phyloP scores from a whole-genome alignment of 441 rosid genomes.

The Gossypium davidsonii region DNA sequence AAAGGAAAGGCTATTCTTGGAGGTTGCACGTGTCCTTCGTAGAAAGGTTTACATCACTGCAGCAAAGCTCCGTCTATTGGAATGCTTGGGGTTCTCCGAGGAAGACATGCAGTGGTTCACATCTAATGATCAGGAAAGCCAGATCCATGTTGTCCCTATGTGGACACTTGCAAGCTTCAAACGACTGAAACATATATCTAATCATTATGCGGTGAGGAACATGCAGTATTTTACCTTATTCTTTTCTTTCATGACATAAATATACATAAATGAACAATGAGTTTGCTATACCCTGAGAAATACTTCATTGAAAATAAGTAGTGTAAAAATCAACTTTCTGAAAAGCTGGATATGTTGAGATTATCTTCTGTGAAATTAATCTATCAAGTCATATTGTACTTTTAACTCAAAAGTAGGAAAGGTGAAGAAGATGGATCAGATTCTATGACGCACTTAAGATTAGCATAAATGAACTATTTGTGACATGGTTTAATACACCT shows the following conservation, averaged over 20 bases:
- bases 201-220: conserved; percentile 62
- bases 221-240: background rate
- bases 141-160: conserved; percentile 88
- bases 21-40: conserved; percentile 72
- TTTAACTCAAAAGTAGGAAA: background rate
- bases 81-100: conserved; percentile 68
- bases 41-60: conserved; percentile 64
- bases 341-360: background rate
- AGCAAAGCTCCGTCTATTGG: conserved; percentile 56
- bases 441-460: background rate
- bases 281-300: background rate
- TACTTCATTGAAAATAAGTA: background rate
- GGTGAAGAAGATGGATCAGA: background rate
- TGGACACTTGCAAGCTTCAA: conserved; percentile 99
- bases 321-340: background rate
- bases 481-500: background rate
- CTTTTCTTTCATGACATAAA: background rate
- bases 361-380: background rate
- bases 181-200: conserved; percentile 68
- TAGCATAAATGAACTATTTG: background rate
- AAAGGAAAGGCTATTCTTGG: conserved; percentile 90
- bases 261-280: background rate
- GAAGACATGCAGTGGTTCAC: conserved; percentile 94
- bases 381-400: background rate
- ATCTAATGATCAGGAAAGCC: conserved; percentile 72